Base-by-base conservation (phyloP, 345 rosid genomes). In the Brassica rapa region DNA sequence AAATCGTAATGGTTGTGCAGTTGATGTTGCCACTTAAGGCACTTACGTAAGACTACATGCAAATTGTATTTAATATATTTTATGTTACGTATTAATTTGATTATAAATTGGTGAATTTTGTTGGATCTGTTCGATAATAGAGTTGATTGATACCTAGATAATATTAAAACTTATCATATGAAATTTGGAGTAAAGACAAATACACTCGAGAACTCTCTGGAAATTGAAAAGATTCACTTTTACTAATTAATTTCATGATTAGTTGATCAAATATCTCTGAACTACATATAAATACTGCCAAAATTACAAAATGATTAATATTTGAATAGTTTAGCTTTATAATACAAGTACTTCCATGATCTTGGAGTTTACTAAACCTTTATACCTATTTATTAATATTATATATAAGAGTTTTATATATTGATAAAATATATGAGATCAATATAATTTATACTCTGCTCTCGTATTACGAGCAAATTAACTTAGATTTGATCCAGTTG, bases 21-120 rank as follows among this genome's bases (percentile, higher is more conserved):
- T 68, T 79, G 82, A 79, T 73, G 78, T 73, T 73, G 78, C 82
- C 82, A 79, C 78, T 79, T 60, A 66, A 79, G 70, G 37, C 56
- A 79, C 70, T 79, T 67, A 73, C 74, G 82, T 73, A 79, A 73
- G 78, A 60, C 41, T 68, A 51, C 78, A 73, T 73, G 82, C 70
- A 79, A 79, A 56, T 67, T 25, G 61, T 57, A 72, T 72, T 12
- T 29, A 78, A 57, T 71, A 60, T 60, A 60, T 25, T 71, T 66
- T 8, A 56, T 25, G 59, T 53, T 39, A n/a, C 75, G 43, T 57
- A 62, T 43, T 59, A 33, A 19, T 73, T 60, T 71, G 16, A 77
- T 64, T 56, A 72, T 43, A 66, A 24, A 43, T 24, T 30, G 62
- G 73, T 78, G 55, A 72, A 30, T 57, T 66, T 27, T n/a, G 4